Evolutionary conservation across 2,329 filamentous ascomycete species (phyloP), one percentile per base, ranked within the genome.

Genomic region (Penicillium sp.): DNA sequence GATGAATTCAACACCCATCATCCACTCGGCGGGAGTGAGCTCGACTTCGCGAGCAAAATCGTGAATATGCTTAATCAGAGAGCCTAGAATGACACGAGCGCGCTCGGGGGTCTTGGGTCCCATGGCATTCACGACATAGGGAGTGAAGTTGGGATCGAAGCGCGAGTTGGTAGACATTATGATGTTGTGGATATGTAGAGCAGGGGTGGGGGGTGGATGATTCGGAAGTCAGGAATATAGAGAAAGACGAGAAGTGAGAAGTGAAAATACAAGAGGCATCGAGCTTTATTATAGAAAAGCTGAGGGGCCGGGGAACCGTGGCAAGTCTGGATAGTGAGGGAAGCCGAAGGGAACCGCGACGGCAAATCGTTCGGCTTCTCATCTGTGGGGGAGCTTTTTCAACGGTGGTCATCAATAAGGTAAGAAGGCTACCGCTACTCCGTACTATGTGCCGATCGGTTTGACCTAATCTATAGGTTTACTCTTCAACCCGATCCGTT

Each of bases 1-100:
- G 71, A 89, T 72, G 65, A 85, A 89, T 60, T 85, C 77, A 44
- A 89, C 84, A 44, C 85, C 86, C 6, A 80, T 69, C 69, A 88
- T 79, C 86, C 86, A 89, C 70, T 90, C 86, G 44, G 87, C 85
- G 26, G 81, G 76, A 14, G 82, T 88, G 42, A 90, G 79, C 70
- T 89, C 85, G 54, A 87, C 80, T 63, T 90, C 86, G 47, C 86
- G 81, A 46, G 81, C 79, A 66, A 89, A 89, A 70, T 89, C 85
- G 73, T 90, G 86, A 48, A 90, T 75, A 71, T 89, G 85, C 40
- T 72, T 75, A 68, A 89, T 82, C 58, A 89, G 69, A 23, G 78
- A 74, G 50, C 74, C 68, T 60, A 89, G 72, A 59, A 89, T 74
- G 54, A 80, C 73, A 49, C 82, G 78, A 59, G 81, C 78, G 50